Evolutionary conservation across 495 filamentous ascomycete genomes (phyloP).

Genomic region (Penicillium cataractarum): DNA sequence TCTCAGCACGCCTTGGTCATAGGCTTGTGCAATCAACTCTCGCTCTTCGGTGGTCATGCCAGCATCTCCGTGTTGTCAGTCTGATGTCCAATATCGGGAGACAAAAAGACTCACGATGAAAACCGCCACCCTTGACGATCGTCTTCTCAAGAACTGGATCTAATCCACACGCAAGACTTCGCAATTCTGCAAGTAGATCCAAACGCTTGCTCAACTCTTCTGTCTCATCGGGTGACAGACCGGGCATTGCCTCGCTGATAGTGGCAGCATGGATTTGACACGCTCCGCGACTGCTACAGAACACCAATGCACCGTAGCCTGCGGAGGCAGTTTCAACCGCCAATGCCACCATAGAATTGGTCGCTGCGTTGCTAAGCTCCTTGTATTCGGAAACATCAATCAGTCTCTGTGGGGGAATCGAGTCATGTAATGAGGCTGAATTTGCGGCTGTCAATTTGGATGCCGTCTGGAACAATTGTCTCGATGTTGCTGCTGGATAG

Average conservation of each 20-base stretch:
- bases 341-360: slow-evolving; percentile 72
- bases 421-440: slow-evolving; percentile 32
- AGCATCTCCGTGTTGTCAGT: slow-evolving; percentile 52
- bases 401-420: slow-evolving; percentile 48
- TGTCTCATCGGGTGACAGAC: slow-evolving; percentile 42
- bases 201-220: slow-evolving; percentile 59
- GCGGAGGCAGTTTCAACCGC: slow-evolving; percentile 65
- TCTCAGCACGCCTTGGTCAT: slow-evolving; percentile 69
- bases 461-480: slow-evolving; percentile 63
- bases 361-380: slow-evolving; percentile 64
- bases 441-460: slow-evolving; percentile 50
- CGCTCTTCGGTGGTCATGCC: slow-evolving; percentile 81
- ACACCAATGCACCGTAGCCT: slow-evolving; percentile 75
- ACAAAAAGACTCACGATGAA: slow-evolving; percentile 61
- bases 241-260: slow-evolving; percentile 65
- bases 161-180: slow-evolving; percentile 66
- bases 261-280: slow-evolving; percentile 66
- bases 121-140: slow-evolving; percentile 68
- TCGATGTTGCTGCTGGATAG: slow-evolving; percentile 65
- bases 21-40: slow-evolving; percentile 72
- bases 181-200: slow-evolving; percentile 70
- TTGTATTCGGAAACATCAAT: slow-evolving; percentile 60
- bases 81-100: background rate
- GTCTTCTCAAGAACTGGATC: slow-evolving; percentile 69
- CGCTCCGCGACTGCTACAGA: slow-evolving; percentile 70